Conservation (phyloP, 129 eudicot species). For the Ambrosia trifida region DNA sequence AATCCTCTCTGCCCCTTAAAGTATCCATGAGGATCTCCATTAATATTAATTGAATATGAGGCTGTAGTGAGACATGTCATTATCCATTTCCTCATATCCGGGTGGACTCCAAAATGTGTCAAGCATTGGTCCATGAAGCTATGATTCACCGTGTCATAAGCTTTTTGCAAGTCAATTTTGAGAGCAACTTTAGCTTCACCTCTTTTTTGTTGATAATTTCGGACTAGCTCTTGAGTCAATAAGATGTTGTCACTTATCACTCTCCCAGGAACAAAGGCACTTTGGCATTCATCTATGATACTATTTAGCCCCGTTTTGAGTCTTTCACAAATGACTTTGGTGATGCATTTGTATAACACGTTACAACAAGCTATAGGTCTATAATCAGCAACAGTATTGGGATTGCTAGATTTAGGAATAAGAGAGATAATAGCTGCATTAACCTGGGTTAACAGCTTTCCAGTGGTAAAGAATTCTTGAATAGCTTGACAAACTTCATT, state of each 20-base stretch:
- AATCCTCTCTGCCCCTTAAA: not conserved
- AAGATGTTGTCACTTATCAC: not conserved
- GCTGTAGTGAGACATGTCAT: not conserved
- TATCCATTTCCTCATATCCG: not conserved
- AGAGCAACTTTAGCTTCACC: too few relatives aligned
- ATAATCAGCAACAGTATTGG: not conserved
- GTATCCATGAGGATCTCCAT: not conserved
- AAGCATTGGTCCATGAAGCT: too few relatives aligned
- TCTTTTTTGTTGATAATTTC: too few relatives aligned
- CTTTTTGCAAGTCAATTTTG: too few relatives aligned
- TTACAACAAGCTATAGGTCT: not conserved
- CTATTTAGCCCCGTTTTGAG: not conserved
- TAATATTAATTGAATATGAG: not conserved
- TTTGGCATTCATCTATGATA: not conserved
- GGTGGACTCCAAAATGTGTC: not conserved
- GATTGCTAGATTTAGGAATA: not conserved
- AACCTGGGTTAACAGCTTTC: not conserved
- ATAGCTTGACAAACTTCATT: not conserved
- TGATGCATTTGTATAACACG: not conserved
- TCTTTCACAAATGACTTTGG: too few relatives aligned
- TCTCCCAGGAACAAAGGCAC: not conserved
- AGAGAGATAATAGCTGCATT: not conserved
- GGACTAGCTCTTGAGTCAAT: too few relatives aligned
- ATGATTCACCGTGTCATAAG: too few relatives aligned
- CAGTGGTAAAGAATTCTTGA: not conserved